A percentile compares a stretch with the other conserved stretches of the same genome.
Evolutionary conservation across 495 filamentous ascomycete species (phyloP).

Genomic region (Rhizodiscina lignyota): DNA sequence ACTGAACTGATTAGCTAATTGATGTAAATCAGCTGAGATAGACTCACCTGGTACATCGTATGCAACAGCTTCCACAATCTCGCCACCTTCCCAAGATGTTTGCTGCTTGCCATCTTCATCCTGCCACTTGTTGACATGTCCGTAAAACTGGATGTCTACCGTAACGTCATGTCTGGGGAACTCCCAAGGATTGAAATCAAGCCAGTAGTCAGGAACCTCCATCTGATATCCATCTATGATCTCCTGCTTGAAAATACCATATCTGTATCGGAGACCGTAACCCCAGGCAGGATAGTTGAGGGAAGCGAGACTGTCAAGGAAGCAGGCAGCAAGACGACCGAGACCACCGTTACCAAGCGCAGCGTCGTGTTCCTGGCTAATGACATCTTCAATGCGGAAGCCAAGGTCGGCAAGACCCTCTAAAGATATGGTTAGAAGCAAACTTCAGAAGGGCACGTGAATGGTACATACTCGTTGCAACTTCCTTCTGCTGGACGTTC

Average conservation of each 20-base stretch:
- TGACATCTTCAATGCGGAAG: conserved; percentile 92
- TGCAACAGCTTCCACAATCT: conserved; percentile 81
- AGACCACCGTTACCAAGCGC: conserved; percentile 93
- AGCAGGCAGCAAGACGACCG: conserved; percentile 87
- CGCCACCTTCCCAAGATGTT: conserved; percentile 75
- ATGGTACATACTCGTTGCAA: conserved; percentile 48
- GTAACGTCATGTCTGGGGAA: conserved; percentile 90
- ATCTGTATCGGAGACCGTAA: conserved; percentile 85
- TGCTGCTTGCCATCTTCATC: conserved; percentile 60
- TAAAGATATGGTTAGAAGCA: conserved; percentile 12
- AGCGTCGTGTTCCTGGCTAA: conserved; percentile 88
- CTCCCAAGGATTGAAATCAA: conserved; percentile 99
- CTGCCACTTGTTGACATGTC: conserved; percentile 53
- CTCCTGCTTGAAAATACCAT: conserved; percentile 99
- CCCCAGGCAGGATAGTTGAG: conserved; percentile 95
- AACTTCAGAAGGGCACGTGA: not conserved
- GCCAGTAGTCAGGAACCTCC: conserved; percentile 96
- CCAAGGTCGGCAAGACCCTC: conserved; percentile 77
- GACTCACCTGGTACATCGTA: conserved; percentile 68
- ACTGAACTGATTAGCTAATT: conserved; percentile 22
- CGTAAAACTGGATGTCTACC: conserved; percentile 94
- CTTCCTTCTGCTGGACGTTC: conserved; percentile 75
- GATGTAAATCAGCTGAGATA: not conserved
- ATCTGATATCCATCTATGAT: conserved; percentile 96
- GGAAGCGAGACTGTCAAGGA: conserved; percentile 88